These are phyloP conservation scores for Sphagnum magellanicum DNA, from an alignment of 228 moss, liverwort and hornwort genomes.

Conservation along the genomic window DNA sequence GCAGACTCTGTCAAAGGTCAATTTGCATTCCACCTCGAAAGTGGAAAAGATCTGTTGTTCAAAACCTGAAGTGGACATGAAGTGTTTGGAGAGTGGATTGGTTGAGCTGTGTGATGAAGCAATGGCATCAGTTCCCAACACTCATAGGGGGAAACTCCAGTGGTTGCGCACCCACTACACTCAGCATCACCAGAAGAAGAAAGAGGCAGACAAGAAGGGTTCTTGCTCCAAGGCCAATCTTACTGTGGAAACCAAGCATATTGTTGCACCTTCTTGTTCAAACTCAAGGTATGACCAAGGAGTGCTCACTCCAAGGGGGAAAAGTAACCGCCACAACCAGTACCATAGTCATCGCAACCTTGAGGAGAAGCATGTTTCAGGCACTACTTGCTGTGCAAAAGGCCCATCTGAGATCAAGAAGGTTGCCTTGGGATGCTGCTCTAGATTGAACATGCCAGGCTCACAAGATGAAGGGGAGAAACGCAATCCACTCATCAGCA, in stretches of 20 bases:
- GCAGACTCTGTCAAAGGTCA: conserved; percentile 6
- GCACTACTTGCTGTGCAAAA: conserved; percentile 9
- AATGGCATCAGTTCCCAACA: not conserved
- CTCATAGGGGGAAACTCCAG: conserved; percentile 19
- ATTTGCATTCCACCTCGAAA: conserved; percentile 3
- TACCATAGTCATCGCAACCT: not conserved
- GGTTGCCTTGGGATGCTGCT: conserved; percentile 11
- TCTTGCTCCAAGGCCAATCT: not conserved
- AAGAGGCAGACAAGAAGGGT: conserved; percentile 3
- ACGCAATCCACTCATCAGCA: conserved; percentile 2
- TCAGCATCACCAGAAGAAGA: conserved; percentile 8
- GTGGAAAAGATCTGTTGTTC: conserved; percentile 13
- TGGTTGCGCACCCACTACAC: conserved; percentile 26
- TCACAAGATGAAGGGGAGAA: not conserved
- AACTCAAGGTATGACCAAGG: conserved; percentile 6
- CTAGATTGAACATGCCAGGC: not conserved
- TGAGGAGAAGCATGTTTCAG: not conserved
- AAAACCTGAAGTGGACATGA: conserved; percentile 15
- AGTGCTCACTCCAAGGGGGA: conserved; percentile 7
- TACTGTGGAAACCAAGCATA: not conserved
- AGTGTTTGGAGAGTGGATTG: conserved; percentile 11
- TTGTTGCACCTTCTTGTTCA: conserved; percentile 15
- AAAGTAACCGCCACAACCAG: not conserved
- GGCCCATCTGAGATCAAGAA: not conserved
- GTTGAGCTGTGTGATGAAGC: conserved; percentile 19